Evolutionary conservation across 306 rosid genomes (phyloP), one percentile per base, ranked within the genome.

Genomic region (Bauhinia variegata): DNA sequence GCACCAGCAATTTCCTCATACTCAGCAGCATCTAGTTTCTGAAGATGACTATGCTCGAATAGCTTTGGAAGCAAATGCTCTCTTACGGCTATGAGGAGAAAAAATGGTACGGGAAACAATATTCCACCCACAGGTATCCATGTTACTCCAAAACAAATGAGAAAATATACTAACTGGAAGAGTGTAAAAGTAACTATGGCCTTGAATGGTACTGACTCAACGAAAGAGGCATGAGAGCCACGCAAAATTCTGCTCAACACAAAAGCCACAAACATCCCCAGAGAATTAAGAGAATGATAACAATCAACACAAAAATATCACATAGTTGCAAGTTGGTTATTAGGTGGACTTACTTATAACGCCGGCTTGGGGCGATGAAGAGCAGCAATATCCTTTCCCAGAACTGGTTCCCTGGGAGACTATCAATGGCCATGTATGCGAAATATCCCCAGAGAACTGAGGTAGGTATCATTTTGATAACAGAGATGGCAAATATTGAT

Each of bases 381-480:
- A 92, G 91, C 64, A 92, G 85, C 80, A 89, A 65, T 44, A 85
- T 67, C 79, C 98, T 87, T 78, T 92, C 96, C 96, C 98, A 92
- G 72, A 92, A 89, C 71, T 92, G 96, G 67, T 89, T 92, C 43
- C 98, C 95, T 0, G 96, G 92, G 62, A 92, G 96, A 78, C 98
- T 92, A 76, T 89, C 98, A 37, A 89, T 87, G 48, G 95, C 98
- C 98, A 92, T 89, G 79, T 80, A 92, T 4, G 96, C 91, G 11
- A 92, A 92, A 60, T 89, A 92, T 65, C 98, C 96, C 97, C 97
- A 92, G 4, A 92, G 84, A 80, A 92, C 95, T 11, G 97, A 85
- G 44, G 96, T 87, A 23, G 98, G 98, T 60, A 92, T 87, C 80
- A 70, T 89, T 79, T 74, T 89, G 50, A 92, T 87, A 46, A 68